Evolutionary conservation across 306 rosid species (phyloP).

Genomic region (Cajanus cajan): DNA sequence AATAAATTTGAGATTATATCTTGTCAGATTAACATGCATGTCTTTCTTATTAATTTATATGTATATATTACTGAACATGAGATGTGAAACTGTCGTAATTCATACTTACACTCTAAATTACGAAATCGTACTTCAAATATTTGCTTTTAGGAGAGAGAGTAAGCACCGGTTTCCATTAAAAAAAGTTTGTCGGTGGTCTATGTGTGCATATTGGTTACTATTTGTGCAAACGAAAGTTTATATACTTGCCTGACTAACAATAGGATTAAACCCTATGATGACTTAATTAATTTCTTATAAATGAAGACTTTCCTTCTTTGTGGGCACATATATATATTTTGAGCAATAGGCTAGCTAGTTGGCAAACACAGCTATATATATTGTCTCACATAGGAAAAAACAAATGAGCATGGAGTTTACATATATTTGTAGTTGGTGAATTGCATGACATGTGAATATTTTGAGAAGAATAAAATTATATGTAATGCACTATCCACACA

Average conservation of each 20-base stretch:
- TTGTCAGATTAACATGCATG: too few species aligned
- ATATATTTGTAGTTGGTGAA: background rate
- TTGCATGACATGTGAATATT: background rate
- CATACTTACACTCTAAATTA: too few species aligned
- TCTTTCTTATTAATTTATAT: too few species aligned
- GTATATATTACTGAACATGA: too few species aligned
- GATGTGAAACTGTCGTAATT: too few species aligned
- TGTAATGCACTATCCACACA: background rate
- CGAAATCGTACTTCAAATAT: background rate
- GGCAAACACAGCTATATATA: background rate
- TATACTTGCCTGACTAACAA: background rate
- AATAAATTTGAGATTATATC: too few species aligned
- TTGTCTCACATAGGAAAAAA: background rate
- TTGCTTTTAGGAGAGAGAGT: background rate
- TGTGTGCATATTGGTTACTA: background rate
- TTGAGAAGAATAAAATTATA: constrained; percentile 3
- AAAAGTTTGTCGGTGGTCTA: background rate
- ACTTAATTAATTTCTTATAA: background rate
- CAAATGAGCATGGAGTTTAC: background rate
- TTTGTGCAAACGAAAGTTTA: background rate
- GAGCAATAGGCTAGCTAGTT: background rate
- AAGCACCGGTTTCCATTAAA: background rate
- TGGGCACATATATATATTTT: background rate
- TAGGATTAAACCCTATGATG: background rate
- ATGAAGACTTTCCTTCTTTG: background rate